Percentiles rank a stretch among this genome's conserved stretches.
phyloP scores from a whole-genome alignment of 2,329 filamentous ascomycete species.

The Hyphodiscus sp. region DNA sequence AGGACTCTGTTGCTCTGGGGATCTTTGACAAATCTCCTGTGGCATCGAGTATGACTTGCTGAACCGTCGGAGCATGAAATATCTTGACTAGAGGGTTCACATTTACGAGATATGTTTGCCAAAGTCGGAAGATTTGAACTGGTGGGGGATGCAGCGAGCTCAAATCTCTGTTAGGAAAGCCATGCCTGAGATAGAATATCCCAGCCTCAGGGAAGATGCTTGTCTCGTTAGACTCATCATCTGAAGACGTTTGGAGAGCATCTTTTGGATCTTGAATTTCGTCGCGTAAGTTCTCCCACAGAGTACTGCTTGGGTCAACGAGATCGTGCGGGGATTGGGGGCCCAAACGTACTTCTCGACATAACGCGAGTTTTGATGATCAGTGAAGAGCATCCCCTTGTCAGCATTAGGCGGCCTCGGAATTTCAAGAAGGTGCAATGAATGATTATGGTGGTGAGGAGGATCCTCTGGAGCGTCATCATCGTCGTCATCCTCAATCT shows the following conservation, averaged over 20 bases:
- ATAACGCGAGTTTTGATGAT: constrained; percentile 22
- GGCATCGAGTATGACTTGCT: constrained; percentile 1
- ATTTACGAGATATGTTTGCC: constrained; percentile 45
- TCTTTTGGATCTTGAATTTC: constrained; percentile 26
- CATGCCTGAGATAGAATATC: constrained; percentile 44
- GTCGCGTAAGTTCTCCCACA: constrained; percentile 27
- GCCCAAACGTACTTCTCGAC: constrained; percentile 20
- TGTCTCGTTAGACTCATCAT: constrained; percentile 27
- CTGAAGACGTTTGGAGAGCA: constrained; percentile 27
- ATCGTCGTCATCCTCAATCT: constrained; percentile 24
- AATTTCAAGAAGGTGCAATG: neutral
- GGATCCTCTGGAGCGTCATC: neutral
- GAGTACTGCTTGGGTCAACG: constrained; percentile 16
- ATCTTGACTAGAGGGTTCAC: constrained; percentile 50
- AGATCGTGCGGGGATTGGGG: neutral
- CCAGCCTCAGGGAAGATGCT: constrained; percentile 19
- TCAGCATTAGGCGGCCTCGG: neutral
- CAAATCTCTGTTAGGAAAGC: constrained; percentile 34
- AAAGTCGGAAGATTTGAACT: constrained; percentile 57
- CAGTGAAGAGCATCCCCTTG: neutral
- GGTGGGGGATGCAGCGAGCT: constrained; percentile 47
- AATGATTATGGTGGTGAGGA: constrained; percentile 1
- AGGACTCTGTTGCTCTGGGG: constrained; percentile 7
- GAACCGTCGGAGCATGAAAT: constrained; percentile 52
- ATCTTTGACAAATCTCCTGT: constrained; percentile 2